These are phyloP conservation scores for Aspergillus wentii DNA, from an alignment of 495 filamentous ascomycete genomes.

Conservation along the genomic window DNA sequence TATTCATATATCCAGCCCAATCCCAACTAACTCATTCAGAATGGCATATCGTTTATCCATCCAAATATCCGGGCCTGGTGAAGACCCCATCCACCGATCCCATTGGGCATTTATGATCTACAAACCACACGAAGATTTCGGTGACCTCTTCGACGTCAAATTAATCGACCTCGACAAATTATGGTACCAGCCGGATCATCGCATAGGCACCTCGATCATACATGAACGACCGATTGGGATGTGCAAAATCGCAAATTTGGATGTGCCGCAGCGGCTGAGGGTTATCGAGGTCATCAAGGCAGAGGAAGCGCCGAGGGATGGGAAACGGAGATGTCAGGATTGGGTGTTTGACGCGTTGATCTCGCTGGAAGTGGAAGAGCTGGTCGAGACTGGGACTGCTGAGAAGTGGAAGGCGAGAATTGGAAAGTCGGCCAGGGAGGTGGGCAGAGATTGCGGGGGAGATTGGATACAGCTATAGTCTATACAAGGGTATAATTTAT, in stretches of 20 bases:
- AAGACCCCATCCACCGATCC: constrained; percentile 14
- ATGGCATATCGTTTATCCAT: constrained; percentile 20
- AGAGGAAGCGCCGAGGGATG: constrained; percentile 13
- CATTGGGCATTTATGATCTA: constrained; percentile 24
- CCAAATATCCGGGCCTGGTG: constrained; percentile 16
- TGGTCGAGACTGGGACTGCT: constrained; percentile 16
- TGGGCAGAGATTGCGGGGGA: too few species aligned
- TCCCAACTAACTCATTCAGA: too few species aligned
- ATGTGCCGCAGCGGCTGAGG: constrained; percentile 7
- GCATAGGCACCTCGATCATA: constrained; percentile 7
- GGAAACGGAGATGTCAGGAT: constrained; percentile 18
- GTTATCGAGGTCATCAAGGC: constrained; percentile 13
- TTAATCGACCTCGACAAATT: constrained; percentile 11
- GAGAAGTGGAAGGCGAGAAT: constrained; percentile 19
- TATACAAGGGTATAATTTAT: too few species aligned
- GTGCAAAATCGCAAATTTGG: constrained; percentile 8
- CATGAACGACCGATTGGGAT: constrained; percentile 8
- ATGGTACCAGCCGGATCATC: constrained; percentile 11
- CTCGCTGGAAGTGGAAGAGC: constrained; percentile 18
- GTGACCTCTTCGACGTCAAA: constrained; percentile 21
- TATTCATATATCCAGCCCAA: too few species aligned
- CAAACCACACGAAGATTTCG: constrained; percentile 11
- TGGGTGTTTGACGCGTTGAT: constrained; percentile 20
- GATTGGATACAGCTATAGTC: too few species aligned
- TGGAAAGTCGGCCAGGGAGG: constrained; percentile 12